These are phyloP conservation scores for Exophiala phaeomuriformis DNA, from an alignment of 2,329 filamentous ascomycete species.

Conservation along the genomic window DNA sequence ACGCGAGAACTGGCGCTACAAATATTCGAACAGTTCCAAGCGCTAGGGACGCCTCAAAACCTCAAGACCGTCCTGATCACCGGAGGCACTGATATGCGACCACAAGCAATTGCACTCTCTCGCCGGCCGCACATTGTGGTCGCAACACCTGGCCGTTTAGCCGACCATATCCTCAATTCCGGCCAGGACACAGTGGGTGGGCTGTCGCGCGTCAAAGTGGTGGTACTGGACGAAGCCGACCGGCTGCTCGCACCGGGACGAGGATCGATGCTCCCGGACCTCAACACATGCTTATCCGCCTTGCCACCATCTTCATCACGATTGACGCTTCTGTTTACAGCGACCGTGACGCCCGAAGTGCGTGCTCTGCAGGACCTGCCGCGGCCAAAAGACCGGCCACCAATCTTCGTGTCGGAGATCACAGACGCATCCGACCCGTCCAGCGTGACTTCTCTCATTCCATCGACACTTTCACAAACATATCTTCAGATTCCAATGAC, in stretches of 20 bases:
- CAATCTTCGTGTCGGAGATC: conserved; percentile 84
- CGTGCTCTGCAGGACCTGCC: conserved; percentile 75
- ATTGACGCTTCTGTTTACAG: conserved; percentile 94
- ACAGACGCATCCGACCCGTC: conserved; percentile 69
- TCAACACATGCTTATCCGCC: conserved; percentile 77
- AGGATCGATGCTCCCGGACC: conserved; percentile 89
- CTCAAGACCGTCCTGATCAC: conserved; percentile 86
- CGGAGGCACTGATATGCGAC: conserved; percentile 84
- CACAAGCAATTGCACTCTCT: conserved; percentile 76
- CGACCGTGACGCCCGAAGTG: conserved; percentile 89
- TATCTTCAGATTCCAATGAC: conserved; percentile 85
- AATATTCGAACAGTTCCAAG: conserved; percentile 93
- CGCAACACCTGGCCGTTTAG: conserved; percentile 84
- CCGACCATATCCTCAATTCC: conserved; percentile 86
- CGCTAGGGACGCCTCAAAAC: conserved; percentile 78
- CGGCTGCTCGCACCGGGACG: conserved; percentile 66
- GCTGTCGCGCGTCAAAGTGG: conserved; percentile 68
- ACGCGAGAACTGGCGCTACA: conserved; percentile 89
- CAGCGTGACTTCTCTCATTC: conserved; percentile 59
- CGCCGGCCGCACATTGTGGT: conserved; percentile 85
- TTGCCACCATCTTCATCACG: conserved; percentile 69
- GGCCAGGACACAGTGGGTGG: conserved; percentile 85
- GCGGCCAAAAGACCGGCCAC: conserved; percentile 58
- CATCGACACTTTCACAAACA: conserved; percentile 70
- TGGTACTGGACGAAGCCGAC: conserved; percentile 95